Percentiles rank a stretch among this genome's conserved stretches.
Conservation (phyloP, 176 grass and related monocot genomes). For the Metroxylon sagu region DNA sequence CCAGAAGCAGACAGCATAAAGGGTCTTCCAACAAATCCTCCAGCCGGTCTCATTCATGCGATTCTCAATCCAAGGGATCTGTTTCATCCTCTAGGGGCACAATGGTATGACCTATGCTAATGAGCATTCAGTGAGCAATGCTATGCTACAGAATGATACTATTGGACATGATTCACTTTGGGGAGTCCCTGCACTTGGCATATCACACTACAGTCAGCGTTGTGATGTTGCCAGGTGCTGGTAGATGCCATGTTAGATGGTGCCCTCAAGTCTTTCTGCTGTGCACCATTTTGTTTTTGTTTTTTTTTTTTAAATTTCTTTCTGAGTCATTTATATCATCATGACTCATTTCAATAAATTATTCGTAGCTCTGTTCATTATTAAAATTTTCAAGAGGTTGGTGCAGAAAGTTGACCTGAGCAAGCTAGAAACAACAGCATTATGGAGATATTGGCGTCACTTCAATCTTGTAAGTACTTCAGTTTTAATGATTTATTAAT, state of each 20-base stretch:
- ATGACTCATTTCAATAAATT: background rate
- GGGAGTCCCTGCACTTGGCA: background rate
- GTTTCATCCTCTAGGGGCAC: conserved; percentile 43
- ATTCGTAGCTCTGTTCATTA: background rate
- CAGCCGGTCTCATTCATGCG: conserved; percentile 51
- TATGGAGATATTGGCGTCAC: conserved; percentile 84
- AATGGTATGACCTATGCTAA: conserved; percentile 33
- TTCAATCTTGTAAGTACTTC: conserved; percentile 55
- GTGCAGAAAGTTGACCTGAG: conserved; percentile 79
- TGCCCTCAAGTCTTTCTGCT: background rate
- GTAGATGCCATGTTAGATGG: background rate
- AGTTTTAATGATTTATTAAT: no score
- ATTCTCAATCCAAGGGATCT: conserved; percentile 62
- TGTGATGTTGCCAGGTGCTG: background rate
- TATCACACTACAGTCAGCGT: no score
- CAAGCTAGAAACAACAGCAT: conserved; percentile 70
- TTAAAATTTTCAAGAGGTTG: background rate
- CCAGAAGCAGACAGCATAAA: conserved; percentile 41
- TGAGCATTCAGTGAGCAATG: no score
- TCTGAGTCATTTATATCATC: background rate
- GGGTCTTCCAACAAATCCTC: conserved; percentile 50
- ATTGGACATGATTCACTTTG: background rate
- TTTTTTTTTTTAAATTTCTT: no score
- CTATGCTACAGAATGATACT: no score
- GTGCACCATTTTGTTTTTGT: background rate